Evolutionary conservation across 2,329 filamentous ascomycete species (phyloP).

Genomic region (Cladorrhinum sp.): DNA sequence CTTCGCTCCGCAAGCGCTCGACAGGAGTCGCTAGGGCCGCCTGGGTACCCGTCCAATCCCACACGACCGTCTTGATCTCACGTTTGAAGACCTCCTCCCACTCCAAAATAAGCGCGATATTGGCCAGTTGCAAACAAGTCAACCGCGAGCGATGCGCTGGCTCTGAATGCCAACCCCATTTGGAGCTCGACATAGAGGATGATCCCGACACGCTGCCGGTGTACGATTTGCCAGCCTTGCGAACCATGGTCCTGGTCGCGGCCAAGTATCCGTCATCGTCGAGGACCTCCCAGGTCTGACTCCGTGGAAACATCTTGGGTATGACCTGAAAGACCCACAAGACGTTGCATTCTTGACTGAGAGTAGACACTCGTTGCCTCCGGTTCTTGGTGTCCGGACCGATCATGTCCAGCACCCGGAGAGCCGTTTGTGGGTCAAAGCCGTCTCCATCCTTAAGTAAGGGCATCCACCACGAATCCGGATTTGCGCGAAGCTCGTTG

Average conservation of each 20-base stretch:
- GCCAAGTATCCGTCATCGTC: conserved; percentile 7
- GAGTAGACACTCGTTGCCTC: not conserved
- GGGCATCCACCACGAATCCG: not conserved
- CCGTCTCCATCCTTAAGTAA: not conserved
- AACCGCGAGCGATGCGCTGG: not conserved
- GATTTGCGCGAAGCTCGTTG: conserved; percentile 5
- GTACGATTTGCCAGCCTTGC: not conserved
- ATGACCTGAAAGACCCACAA: conserved; percentile 10
- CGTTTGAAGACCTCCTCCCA: conserved; percentile 11
- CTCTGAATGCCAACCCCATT: conserved; percentile 1
- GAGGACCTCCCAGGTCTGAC: conserved; percentile 6
- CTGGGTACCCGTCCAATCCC: conserved; percentile 10
- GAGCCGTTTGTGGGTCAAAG: conserved; percentile 1
- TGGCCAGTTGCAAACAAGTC: conserved; percentile 10
- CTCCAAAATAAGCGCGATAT: conserved; percentile 7
- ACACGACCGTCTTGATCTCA: conserved; percentile 9
- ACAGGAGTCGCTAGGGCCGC: conserved; percentile 5
- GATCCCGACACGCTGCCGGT: not conserved
- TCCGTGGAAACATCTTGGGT: not conserved
- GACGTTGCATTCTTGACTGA: conserved; percentile 8
- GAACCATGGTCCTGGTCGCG: conserved; percentile 1
- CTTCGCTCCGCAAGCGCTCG: not conserved
- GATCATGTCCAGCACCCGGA: conserved; percentile 5
- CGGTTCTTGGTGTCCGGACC: conserved; percentile 4
- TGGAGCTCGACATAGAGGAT: not conserved